Conservation (phyloP, 768 basidiomycete genomes). For the Cytidiella melzeri region DNA sequence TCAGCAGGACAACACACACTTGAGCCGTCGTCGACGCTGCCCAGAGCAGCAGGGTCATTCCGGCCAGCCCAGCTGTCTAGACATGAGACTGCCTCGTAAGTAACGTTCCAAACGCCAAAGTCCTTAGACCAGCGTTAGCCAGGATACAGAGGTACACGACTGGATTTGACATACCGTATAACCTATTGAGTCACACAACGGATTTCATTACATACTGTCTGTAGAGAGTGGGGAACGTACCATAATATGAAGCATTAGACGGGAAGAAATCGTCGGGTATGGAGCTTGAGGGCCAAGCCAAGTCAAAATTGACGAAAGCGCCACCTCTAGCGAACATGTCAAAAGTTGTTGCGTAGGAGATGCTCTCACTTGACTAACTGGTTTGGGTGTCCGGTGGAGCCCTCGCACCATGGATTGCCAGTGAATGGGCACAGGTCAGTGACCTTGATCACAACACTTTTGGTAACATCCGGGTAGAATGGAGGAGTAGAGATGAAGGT, state of each 20-base stretch:
- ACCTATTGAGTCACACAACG: conserved; percentile 21
- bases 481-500: conserved; percentile 61
- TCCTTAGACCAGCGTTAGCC: conserved; percentile 53
- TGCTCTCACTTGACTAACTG: no score
- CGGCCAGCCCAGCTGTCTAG: conserved; percentile 57
- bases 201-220: neutral
- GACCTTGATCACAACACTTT: conserved; percentile 67
- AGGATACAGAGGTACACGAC: neutral
- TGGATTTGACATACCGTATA: conserved; percentile 29
- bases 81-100: conserved; percentile 62
- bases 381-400: conserved; percentile 54
- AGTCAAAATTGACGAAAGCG: conserved; percentile 73
- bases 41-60: conserved; percentile 53
- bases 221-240: conserved; percentile 36
- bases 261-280: conserved; percentile 75
- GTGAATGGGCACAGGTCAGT: conserved; percentile 75
- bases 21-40: conserved; percentile 55
- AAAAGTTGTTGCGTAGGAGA: no score
- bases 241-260: conserved; percentile 60
- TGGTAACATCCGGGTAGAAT: conserved; percentile 56
- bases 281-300: conserved; percentile 64
- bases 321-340: conserved; percentile 57
- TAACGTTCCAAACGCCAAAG: conserved; percentile 84
- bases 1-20: conserved; percentile 70
- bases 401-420: conserved; percentile 63